phyloP scores from a whole-genome alignment of 2,329 filamentous ascomycete genomes.

The Cadophora sp. region DNA sequence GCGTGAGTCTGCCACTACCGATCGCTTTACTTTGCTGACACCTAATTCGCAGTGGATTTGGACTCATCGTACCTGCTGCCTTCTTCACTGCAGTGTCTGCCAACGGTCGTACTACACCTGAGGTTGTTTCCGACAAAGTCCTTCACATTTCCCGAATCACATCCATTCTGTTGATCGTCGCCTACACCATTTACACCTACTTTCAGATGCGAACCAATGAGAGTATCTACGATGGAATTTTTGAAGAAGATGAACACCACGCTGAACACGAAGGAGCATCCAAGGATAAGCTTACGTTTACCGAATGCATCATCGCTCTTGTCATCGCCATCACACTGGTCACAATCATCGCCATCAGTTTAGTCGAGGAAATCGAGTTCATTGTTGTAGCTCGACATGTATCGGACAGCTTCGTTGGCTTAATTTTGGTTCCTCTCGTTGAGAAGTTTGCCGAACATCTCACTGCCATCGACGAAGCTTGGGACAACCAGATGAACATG shows the following conservation, averaged over 20 bases:
- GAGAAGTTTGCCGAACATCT: slow-evolving; percentile 89
- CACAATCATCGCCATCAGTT: slow-evolving; percentile 73
- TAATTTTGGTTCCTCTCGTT: slow-evolving; percentile 82
- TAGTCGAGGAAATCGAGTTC: slow-evolving; percentile 74
- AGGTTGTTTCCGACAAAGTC: slow-evolving; percentile 58
- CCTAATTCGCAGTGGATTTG: slow-evolving; percentile 50
- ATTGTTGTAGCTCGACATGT: slow-evolving; percentile 60
- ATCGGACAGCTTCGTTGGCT: slow-evolving; percentile 66
- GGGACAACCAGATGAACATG: slow-evolving; percentile 83
- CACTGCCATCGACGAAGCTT: slow-evolving; percentile 84
- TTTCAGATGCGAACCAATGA: slow-evolving; percentile 83
- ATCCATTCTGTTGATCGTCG: slow-evolving; percentile 72
- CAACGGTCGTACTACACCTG: slow-evolving; percentile 43
- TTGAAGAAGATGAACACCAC: slow-evolving; percentile 71
- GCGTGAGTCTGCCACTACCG: slow-evolving; percentile 61
- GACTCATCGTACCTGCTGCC: slow-evolving; percentile 51
- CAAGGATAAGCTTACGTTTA: slow-evolving; percentile 76
- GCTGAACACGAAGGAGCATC: slow-evolving; percentile 60
- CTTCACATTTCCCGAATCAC: slow-evolving; percentile 74
- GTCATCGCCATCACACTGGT: slow-evolving; percentile 70
- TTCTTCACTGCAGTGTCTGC: slow-evolving; percentile 57
- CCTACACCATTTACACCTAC: slow-evolving; percentile 70
- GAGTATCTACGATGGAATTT: slow-evolving; percentile 76
- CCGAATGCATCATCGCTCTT: slow-evolving; percentile 73
- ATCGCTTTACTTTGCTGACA: slow-evolving; percentile 22